Percentiles rank a stretch among this genome's conserved stretches.
Evolutionary conservation across 805 yeast species (phyloP).

Genomic region (Soucietia sequanensis): DNA sequence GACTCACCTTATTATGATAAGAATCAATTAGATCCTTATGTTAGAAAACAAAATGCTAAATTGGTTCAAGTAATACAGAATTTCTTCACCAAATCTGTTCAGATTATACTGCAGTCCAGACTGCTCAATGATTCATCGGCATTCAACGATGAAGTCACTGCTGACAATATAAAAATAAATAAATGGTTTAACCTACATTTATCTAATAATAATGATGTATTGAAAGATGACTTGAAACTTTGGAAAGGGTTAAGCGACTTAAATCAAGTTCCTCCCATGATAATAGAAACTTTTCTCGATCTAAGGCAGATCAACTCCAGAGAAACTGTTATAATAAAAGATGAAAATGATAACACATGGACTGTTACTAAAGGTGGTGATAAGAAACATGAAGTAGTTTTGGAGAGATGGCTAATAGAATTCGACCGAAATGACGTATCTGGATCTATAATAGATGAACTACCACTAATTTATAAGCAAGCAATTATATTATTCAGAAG

Average conservation of each 20-base stretch:
- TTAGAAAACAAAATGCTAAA: slow-evolving; percentile 30
- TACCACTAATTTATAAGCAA: slow-evolving; percentile 70
- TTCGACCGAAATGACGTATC: slow-evolving; percentile 52
- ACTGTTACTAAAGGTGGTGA: slow-evolving; percentile 55
- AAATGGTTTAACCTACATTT: slow-evolving; percentile 66
- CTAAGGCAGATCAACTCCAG: slow-evolving; percentile 54
- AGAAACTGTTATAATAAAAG: slow-evolving; percentile 59
- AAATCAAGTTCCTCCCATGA: slow-evolving; percentile 67
- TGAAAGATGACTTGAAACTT: slow-evolving; percentile 55
- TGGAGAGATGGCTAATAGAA: slow-evolving; percentile 92
- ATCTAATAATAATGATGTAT: slow-evolving; percentile 26
- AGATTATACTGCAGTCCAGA: slow-evolving; percentile 52
- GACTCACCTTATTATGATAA: too few relatives aligned
- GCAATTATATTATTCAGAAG: slow-evolving; percentile 73
- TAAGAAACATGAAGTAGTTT: slow-evolving; percentile 77
- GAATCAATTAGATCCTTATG: too few relatives aligned
- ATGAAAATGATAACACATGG: slow-evolving; percentile 53
- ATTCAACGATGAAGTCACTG: slow-evolving; percentile 12
- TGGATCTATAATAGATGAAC: slow-evolving; percentile 44
- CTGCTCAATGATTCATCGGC: slow-evolving; percentile 19
- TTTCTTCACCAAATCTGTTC: slow-evolving; percentile 64
- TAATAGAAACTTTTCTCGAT: slow-evolving; percentile 80
- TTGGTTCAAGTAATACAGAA: slow-evolving; percentile 50
- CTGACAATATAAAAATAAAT: slow-evolving; percentile 33
- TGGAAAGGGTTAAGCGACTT: slow-evolving; percentile 56